phyloP scores from a whole-genome alignment of 1,139 yeast genomes.

The Taiozyma onychis region DNA sequence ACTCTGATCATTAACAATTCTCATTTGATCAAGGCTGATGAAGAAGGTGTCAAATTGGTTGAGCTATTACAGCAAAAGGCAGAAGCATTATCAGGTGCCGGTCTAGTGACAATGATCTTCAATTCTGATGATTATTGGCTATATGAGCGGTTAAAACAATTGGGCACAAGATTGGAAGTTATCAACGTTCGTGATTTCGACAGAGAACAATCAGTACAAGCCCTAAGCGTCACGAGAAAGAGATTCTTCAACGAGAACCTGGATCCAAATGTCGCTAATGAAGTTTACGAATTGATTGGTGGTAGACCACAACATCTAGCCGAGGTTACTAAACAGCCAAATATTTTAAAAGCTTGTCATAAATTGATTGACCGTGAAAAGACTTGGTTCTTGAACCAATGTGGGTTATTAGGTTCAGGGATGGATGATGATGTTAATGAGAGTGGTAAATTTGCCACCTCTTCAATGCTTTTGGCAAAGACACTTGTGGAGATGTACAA shows the following conservation, averaged over 20 bases:
- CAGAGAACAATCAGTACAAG: slow-evolving; percentile 49
- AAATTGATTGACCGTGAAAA: slow-evolving; percentile 72
- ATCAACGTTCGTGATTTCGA: slow-evolving; percentile 65
- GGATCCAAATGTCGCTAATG: slow-evolving; percentile 38
- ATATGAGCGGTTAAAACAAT: slow-evolving; percentile 65
- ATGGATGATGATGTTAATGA: slow-evolving; percentile 94
- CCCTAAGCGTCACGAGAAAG: slow-evolving; percentile 49
- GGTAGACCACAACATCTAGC: slow-evolving; percentile 83
- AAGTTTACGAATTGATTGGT: slow-evolving; percentile 67
- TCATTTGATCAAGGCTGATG: slow-evolving; percentile 70
- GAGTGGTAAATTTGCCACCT: slow-evolving; percentile 68
- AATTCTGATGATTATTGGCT: slow-evolving; percentile 88
- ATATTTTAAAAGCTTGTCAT: slow-evolving; percentile 61
- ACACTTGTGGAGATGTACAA: slow-evolving; percentile 69
- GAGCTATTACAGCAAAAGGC: slow-evolving; percentile 82
- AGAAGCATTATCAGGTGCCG: slow-evolving; percentile 70
- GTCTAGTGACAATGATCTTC: slow-evolving; percentile 69
- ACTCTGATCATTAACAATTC: slow-evolving; percentile 68
- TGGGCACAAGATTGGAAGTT: slow-evolving; percentile 72
- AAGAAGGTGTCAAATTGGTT: slow-evolving; percentile 59
- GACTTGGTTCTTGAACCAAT: slow-evolving; percentile 81
- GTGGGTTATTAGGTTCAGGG: slow-evolving; percentile 67
- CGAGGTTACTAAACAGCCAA: slow-evolving; percentile 62
- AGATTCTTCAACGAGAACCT: slow-evolving; percentile 38
- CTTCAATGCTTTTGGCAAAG: slow-evolving; percentile 72